Percentiles rank a stretch among this genome's conserved stretches.
phyloP scores from a whole-genome alignment of 768 basidiomycete species.

The Lentinula raphanica region DNA sequence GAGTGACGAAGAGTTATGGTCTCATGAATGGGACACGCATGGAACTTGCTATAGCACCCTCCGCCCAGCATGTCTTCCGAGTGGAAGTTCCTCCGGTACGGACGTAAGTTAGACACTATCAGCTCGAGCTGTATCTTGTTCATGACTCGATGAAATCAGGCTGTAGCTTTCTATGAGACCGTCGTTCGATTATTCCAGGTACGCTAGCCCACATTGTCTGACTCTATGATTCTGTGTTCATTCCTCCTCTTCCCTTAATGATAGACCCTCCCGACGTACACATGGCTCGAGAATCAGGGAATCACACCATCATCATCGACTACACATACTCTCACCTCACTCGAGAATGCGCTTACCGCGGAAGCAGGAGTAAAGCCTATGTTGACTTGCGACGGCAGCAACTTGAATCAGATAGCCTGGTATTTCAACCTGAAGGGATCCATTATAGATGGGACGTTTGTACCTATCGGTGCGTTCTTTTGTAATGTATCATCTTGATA shows the following conservation, averaged over 20 bases:
- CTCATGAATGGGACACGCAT: constrained; percentile 71
- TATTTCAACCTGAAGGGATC: constrained; percentile 65
- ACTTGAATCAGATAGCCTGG: constrained; percentile 46
- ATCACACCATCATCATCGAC: constrained; percentile 60
- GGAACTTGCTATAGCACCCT: constrained; percentile 64
- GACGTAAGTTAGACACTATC: constrained; percentile 37
- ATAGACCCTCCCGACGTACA: constrained; percentile 67
- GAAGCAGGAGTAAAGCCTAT: constrained; percentile 50
- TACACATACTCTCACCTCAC: constrained; percentile 52
- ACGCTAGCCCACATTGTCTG: no score
- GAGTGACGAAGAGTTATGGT: constrained; percentile 61
- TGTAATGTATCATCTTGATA: not conserved
- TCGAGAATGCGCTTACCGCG: constrained; percentile 49
- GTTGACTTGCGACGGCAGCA: constrained; percentile 36
- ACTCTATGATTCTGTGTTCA: constrained; percentile 5
- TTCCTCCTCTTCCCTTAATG: not conserved
- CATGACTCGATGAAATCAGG: constrained; percentile 28
- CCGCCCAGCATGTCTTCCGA: constrained; percentile 50
- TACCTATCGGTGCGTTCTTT: constrained; percentile 45
- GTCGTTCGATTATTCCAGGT: constrained; percentile 58
- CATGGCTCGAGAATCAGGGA: constrained; percentile 64
- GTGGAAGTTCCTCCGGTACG: constrained; percentile 51
- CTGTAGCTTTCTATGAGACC: constrained; percentile 59
- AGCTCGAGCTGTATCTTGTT: not conserved
- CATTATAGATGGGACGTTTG: constrained; percentile 59